Evolutionary conservation across 2,329 filamentous ascomycete genomes (phyloP).

Genomic region (Orbilia brochopaga): DNA sequence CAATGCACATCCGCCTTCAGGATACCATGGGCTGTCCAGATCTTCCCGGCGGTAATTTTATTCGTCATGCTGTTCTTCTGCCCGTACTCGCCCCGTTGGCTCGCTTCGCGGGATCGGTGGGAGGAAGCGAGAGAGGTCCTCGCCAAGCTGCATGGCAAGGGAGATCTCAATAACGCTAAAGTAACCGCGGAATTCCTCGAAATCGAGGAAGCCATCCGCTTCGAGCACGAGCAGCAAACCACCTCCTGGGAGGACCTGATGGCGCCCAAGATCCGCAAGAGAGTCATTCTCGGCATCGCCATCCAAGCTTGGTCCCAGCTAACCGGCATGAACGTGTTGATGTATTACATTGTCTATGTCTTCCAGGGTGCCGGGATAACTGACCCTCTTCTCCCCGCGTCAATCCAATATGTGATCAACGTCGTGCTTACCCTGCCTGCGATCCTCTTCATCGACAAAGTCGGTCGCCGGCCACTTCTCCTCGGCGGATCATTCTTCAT

Average conservation of each 20-base stretch:
- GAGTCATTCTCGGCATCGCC: slow-evolving; percentile 66
- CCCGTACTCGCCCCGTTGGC: slow-evolving; percentile 71
- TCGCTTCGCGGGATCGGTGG: slow-evolving; percentile 71
- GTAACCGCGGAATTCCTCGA: slow-evolving; percentile 70
- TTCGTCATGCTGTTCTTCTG: slow-evolving; percentile 67
- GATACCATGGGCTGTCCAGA: slow-evolving; percentile 69
- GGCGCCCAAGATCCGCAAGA: slow-evolving; percentile 64
- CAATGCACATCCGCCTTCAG: slow-evolving; percentile 66
- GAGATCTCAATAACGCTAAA: slow-evolving; percentile 65
- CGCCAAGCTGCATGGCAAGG: slow-evolving; percentile 66
- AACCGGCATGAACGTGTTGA: slow-evolving; percentile 67
- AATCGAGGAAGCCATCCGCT: slow-evolving; percentile 64
- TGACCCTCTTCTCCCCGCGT: slow-evolving; percentile 66
- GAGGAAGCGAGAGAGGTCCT: slow-evolving; percentile 69
- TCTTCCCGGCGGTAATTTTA: slow-evolving; percentile 64
- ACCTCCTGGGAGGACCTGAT: slow-evolving; percentile 63
- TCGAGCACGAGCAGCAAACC: slow-evolving; percentile 64
- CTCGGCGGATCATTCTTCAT: slow-evolving; percentile 66
- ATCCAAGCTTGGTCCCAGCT: slow-evolving; percentile 68
- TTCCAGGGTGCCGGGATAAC: slow-evolving; percentile 67
- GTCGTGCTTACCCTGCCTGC: slow-evolving; percentile 67
- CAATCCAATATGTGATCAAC: slow-evolving; percentile 71
- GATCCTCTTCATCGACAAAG: slow-evolving; percentile 67
- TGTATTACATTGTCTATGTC: slow-evolving; percentile 66
- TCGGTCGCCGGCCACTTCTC: slow-evolving; percentile 66